phyloP scores from a whole-genome alignment of 1,139 yeast genomes.

The Kodamaea anthophila region DNA sequence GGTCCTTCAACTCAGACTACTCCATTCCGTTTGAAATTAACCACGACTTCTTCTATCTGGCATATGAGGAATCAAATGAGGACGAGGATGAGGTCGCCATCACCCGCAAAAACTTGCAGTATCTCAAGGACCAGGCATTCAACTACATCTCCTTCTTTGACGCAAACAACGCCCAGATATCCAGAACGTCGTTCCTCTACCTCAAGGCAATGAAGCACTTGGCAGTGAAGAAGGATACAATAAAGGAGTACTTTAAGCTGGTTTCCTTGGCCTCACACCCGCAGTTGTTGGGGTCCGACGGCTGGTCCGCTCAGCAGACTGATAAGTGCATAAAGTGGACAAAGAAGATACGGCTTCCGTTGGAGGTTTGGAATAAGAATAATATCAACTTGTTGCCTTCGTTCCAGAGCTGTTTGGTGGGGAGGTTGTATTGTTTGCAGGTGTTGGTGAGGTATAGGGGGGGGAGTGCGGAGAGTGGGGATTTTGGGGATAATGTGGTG shows the following conservation, averaged over 20 bases:
- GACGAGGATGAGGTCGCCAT: constrained; percentile 25
- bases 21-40: constrained; percentile 37
- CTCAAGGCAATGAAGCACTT: constrained; percentile 35
- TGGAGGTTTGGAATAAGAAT: constrained; percentile 29
- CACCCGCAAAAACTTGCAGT: constrained; percentile 32
- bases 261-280: constrained; percentile 19
- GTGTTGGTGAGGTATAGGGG: constrained; percentile 37
- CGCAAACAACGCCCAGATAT: constrained; percentile 26
- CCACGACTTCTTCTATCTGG: constrained; percentile 39
- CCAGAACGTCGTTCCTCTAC: constrained; percentile 31
- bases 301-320: constrained; percentile 27
- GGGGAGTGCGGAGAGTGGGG: constrained; percentile 28
- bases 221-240: constrained; percentile 38
- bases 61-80: constrained; percentile 10
- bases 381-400: constrained; percentile 37
- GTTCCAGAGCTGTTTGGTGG: constrained; percentile 41
- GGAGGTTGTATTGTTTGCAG: constrained; percentile 38
- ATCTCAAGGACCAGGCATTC: constrained; percentile 29
- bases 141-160: constrained; percentile 31
- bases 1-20: constrained; percentile 40
- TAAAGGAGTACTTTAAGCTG: constrained; percentile 32
- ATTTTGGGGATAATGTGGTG: constrained; percentile 30
- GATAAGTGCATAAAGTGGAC: constrained; percentile 19
- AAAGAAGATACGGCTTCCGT: constrained; percentile 26
- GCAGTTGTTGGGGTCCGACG: constrained; percentile 18